Evolutionary conservation across 768 basidiomycete species (phyloP).

Genomic region (Lentinula boryana): DNA sequence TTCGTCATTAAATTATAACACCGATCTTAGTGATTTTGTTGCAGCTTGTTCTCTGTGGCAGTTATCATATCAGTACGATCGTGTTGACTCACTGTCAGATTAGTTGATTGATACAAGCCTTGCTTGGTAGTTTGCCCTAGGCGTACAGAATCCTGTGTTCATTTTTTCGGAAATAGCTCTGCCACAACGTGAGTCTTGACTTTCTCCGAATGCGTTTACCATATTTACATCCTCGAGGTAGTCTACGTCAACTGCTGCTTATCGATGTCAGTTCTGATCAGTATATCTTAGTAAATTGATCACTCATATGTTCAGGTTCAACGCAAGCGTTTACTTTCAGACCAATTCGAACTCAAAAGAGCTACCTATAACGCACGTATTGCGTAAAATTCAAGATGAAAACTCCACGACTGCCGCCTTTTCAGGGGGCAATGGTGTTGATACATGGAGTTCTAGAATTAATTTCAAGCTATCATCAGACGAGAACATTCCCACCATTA

Average conservation of each 20-base stretch:
- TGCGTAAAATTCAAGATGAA: background rate
- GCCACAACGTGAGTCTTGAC: background rate
- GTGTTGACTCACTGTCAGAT: background rate
- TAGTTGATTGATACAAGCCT: background rate
- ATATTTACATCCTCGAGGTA: background rate
- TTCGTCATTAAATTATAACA: background rate
- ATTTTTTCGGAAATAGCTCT: background rate
- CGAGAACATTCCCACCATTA: background rate
- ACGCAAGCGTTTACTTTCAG: constrained; percentile 2
- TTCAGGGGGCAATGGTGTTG: background rate
- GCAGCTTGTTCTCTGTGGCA: background rate
- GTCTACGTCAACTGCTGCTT: constrained; percentile 4
- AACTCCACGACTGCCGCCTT: background rate
- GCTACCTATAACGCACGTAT: background rate
- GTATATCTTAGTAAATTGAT: background rate
- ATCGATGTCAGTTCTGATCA: background rate
- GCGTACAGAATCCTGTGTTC: background rate
- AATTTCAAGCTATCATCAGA: background rate
- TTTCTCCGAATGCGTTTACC: background rate
- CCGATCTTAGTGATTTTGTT: background rate
- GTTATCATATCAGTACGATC: background rate
- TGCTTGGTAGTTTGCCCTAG: background rate
- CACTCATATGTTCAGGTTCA: background rate
- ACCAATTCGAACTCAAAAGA: background rate
- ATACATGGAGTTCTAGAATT: background rate